These are phyloP conservation scores for Plasmodium falciparum DNA, from an alignment of 169 alveolate genomes.

Conservation along the genomic window DNA sequence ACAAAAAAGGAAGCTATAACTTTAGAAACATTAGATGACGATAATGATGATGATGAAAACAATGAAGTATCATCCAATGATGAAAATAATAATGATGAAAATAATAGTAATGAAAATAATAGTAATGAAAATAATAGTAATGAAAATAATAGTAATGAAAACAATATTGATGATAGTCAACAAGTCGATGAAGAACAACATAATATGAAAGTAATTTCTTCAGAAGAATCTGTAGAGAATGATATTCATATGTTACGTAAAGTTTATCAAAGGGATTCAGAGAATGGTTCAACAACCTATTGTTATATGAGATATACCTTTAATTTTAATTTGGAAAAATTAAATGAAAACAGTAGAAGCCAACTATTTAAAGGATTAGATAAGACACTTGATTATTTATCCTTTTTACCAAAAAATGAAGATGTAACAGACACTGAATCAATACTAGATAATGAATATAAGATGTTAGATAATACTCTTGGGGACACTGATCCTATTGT, in stretches of 20 bases:
- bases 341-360: constrained; percentile 56
- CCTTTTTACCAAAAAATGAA: constrained; percentile 65
- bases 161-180: background rate
- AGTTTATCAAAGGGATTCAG: constrained; percentile 47
- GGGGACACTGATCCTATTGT: constrained; percentile 31
- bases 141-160: background rate
- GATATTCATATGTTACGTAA: constrained; percentile 75
- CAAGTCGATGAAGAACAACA: background rate
- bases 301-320: constrained; percentile 70
- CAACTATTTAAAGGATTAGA: constrained; percentile 68
- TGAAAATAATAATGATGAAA: background rate
- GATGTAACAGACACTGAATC: constrained; percentile 36
- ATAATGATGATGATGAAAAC: constrained; percentile 8
- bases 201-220: constrained; percentile 49
- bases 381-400: constrained; percentile 34
- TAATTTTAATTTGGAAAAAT: constrained; percentile 68
- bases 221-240: constrained; percentile 74
- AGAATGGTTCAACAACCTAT: constrained; percentile 33
- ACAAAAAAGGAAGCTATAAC: background rate
- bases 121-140: background rate
- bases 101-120: background rate
- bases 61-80: background rate
- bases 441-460: constrained; percentile 47
- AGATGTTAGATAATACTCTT: constrained; percentile 17
- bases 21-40: constrained; percentile 19